These are phyloP conservation scores for Trichoderma guizhouense DNA, from an alignment of 2,329 filamentous ascomycete genomes.

Conservation along the genomic window DNA sequence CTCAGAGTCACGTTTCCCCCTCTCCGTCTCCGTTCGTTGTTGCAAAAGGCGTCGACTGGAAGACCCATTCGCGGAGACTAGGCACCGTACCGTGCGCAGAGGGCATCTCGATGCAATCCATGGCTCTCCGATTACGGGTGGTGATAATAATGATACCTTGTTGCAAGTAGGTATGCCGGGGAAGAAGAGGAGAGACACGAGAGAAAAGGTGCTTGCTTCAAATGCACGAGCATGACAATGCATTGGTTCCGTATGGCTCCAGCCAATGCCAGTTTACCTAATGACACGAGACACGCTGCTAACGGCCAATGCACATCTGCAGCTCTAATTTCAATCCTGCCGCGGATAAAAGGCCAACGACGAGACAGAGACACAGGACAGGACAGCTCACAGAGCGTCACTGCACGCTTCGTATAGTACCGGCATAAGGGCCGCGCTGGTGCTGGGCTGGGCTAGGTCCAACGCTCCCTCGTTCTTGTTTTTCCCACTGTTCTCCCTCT, in stretches of 20 bases:
- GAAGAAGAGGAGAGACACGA: too few relatives aligned
- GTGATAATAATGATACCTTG: too few relatives aligned
- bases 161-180: too few relatives aligned
- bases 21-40: too few relatives aligned
- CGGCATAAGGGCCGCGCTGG: background rate
- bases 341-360: background rate
- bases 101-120: too few relatives aligned
- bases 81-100: too few relatives aligned
- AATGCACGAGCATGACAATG: background rate
- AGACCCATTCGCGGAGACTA: too few relatives aligned
- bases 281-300: background rate
- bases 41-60: too few relatives aligned
- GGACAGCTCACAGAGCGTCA: background rate
- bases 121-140: too few relatives aligned
- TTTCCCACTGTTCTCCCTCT: background rate
- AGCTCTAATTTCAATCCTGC: background rate
- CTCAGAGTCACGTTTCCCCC: too few relatives aligned
- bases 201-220: background rate
- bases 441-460: too few relatives aligned
- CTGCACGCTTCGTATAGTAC: background rate
- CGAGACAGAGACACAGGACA: background rate
- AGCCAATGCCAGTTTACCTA: background rate
- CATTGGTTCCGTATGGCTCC: background rate
- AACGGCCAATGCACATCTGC: background rate
- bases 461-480: background rate